Conservation (phyloP, 2,329 filamentous ascomycete species). For the Talaromyces amestolkiae region DNA sequence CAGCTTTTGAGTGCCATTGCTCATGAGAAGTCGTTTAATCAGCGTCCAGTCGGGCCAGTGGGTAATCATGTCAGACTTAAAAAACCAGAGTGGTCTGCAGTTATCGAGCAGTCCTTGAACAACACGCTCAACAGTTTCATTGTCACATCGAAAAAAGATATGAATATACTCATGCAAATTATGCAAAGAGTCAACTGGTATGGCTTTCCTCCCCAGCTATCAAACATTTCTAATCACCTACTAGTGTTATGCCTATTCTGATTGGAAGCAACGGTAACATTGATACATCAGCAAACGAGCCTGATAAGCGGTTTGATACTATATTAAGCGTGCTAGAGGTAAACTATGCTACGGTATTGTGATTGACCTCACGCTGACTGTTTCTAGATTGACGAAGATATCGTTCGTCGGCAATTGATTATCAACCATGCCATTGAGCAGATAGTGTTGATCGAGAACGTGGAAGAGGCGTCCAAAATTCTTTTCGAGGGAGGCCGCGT, state of each 20-base stretch:
- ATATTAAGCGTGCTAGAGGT: constrained; percentile 71
- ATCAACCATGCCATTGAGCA: constrained; percentile 83
- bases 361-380: neutral
- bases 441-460: constrained; percentile 69
- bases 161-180: constrained; percentile 63
- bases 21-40: constrained; percentile 64
- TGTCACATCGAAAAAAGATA: constrained; percentile 74
- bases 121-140: constrained; percentile 70
- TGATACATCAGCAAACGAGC: constrained; percentile 67
- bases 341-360: constrained; percentile 24
- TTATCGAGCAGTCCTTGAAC: constrained; percentile 78
- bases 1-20: constrained; percentile 67
- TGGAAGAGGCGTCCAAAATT: constrained; percentile 64
- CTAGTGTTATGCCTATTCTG: constrained; percentile 56
- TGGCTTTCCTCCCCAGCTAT: constrained; percentile 20
- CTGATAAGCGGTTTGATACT: constrained; percentile 69
- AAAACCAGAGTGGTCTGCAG: constrained; percentile 77
- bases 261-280: constrained; percentile 60
- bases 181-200: constrained; percentile 61
- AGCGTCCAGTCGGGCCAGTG: constrained; percentile 78
- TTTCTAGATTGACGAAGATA: constrained; percentile 68
- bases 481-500: constrained; percentile 65
- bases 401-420: constrained; percentile 77
- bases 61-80: constrained; percentile 73
- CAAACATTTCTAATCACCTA: constrained; percentile 22